Base-by-base conservation (phyloP, 2,329 filamentous ascomycete genomes). In the Gaeumannomyces sp. region DNA sequence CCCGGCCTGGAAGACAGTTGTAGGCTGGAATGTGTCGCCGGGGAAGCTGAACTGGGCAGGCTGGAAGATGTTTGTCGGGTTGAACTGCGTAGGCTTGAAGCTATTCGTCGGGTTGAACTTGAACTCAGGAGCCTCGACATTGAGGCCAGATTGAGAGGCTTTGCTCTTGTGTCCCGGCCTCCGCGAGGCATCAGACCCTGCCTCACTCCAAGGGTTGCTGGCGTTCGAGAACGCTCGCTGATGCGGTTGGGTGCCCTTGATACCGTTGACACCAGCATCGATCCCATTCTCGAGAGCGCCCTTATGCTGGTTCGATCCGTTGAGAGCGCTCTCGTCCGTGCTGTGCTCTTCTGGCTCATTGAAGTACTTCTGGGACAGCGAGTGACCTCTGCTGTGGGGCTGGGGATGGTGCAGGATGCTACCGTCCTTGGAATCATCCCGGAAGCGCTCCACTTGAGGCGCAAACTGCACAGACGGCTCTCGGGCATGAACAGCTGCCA, bases 111-210 rank as follows among this genome's bases (percentile, higher is more conserved):
- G 84, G 67, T 86, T 85, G 76, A 94, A 94, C 70, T 89, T 92
- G 80, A 97, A 97, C 72, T 95, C 92, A 60, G 93, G 90, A 0
- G 94, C 94, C 67, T 89, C 86, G 35, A 96, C 93, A 71, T 98
- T 98, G 70, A 98, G 84, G 69, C 89, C 93, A 0, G 92, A 92
- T 59, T 88, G 76, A 0, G 87, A 93, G 3, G 87, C 81, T 70
- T 89, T 91, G 72, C 88, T 89, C 25, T 81, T 83, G 71, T 93
- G 90, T 68, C 83, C 85, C 14, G 80, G 77, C 22, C 76, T 78
- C 59, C 79, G 77, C 35, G 77, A 73, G 28, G 75, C 71, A 31
- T 74, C 73, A 31, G 76, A 71, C 58, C 78, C 76, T 8, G 77
- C 74, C 62, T 87, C 83, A 31, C 80, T 81, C 87, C 87, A 90